A percentile compares a stretch with the other conserved stretches of the same genome.
phyloP scores from a whole-genome alignment of 1,139 yeast species.

The Geotrichum siamense region DNA sequence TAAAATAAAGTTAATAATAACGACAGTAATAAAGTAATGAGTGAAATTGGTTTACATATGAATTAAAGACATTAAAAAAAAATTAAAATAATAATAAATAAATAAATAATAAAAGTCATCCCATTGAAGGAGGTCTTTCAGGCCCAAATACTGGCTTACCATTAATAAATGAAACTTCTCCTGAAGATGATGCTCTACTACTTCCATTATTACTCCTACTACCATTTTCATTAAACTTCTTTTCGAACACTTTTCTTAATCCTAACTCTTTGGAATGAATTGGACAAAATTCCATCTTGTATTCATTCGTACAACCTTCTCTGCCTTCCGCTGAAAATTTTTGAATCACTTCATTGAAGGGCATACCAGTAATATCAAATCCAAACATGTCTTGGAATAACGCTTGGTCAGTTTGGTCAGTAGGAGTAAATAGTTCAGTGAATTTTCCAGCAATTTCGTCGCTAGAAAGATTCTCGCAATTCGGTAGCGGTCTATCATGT shows the following conservation, averaged over 20 bases:
- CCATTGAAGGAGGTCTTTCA: constrained; percentile 23
- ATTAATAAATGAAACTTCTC: constrained; percentile 7
- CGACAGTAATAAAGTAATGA: too few species aligned
- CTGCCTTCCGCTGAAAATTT: constrained; percentile 1
- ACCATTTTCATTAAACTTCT: too few species aligned
- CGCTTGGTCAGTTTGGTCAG: not conserved
- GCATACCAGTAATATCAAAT: constrained; percentile 20
- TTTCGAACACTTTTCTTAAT: not conserved
- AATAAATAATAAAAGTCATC: too few species aligned
- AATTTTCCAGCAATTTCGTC: not conserved
- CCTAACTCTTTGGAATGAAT: constrained; percentile 13
- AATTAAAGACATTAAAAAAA: too few species aligned
- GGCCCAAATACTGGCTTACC: constrained; percentile 23
- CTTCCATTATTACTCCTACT: too few species aligned
- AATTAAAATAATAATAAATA: too few species aligned
- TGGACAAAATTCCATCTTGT: constrained; percentile 12
- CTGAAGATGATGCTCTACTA: not conserved
- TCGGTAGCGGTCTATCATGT: not conserved
- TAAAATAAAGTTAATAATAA: too few species aligned
- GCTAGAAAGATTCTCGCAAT: not conserved
- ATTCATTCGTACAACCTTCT: constrained; percentile 2
- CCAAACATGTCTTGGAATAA: constrained; percentile 19
- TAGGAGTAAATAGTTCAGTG: not conserved
- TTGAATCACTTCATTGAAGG: constrained; percentile 15
- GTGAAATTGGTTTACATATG: too few species aligned